These are phyloP conservation scores for Metahyphopichia silvanorum DNA, from an alignment of 805 yeast species.

Conservation along the genomic window DNA sequence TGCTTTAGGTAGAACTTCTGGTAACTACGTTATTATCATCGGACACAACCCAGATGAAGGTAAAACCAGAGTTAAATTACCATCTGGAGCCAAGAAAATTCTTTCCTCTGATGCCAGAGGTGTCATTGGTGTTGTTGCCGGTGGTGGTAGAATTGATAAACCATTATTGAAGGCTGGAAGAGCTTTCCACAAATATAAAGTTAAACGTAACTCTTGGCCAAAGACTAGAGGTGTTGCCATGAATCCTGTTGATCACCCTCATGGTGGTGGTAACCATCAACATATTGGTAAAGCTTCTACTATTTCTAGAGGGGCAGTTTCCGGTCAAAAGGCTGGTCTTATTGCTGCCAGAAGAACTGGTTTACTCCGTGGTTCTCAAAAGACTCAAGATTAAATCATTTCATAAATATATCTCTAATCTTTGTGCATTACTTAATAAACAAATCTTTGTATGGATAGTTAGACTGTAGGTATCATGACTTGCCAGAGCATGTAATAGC, in stretches of 20 bases:
- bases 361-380: constrained; percentile 99
- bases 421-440: constrained; percentile 12
- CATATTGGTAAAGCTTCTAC: constrained; percentile 99
- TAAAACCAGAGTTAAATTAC: constrained; percentile 98
- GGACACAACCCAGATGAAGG: constrained; percentile 99
- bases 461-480: no score
- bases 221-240: constrained; percentile 99
- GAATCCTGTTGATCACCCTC: constrained; percentile 99
- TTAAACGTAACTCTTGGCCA: constrained; percentile 99
- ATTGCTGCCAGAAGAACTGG: constrained; percentile 99
- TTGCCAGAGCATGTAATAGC: no score
- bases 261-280: constrained; percentile 97
- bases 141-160: constrained; percentile 99
- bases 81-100: constrained; percentile 98
- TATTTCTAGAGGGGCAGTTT: constrained; percentile 97
- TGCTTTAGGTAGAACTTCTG: constrained; percentile 99
- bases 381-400: constrained; percentile 46
- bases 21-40: constrained; percentile 97
- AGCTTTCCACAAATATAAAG: constrained; percentile 99
- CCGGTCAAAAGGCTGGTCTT: constrained; percentile 99
- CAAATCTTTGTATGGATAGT: no score
- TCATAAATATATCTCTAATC: constrained; percentile 4
- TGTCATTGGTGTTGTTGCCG: constrained; percentile 99
- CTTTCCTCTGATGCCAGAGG: constrained; percentile 97
- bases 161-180: constrained; percentile 99